phyloP scores from a whole-genome alignment of 441 rosid genomes.

The Populus hybrid region DNA sequence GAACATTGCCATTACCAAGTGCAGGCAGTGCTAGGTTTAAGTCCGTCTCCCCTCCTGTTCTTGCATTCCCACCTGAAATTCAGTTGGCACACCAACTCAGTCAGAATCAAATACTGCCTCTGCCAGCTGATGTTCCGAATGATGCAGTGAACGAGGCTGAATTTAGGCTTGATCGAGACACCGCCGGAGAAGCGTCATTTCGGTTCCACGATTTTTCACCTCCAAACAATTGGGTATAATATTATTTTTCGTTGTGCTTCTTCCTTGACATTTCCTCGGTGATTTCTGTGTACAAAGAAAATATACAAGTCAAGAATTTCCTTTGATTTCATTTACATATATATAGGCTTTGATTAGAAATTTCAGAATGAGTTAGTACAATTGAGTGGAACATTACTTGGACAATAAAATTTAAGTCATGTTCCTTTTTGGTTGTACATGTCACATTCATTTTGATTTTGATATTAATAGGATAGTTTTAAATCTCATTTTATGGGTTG shows the following conservation, averaged over 20 bases:
- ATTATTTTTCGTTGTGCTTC: neutral
- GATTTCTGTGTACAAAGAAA: conserved; percentile 8
- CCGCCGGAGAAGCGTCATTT: conserved; percentile 75
- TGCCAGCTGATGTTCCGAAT: conserved; percentile 29
- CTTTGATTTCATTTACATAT: neutral
- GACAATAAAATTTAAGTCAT: neutral
- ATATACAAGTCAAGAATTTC: neutral
- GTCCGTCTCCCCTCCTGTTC: conserved; percentile 31
- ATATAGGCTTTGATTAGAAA: neutral
- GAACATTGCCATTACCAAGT: conserved; percentile 27
- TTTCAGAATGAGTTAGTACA: neutral
- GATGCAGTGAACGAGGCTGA: conserved; percentile 26
- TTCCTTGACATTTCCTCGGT: neutral
- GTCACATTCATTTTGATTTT: neutral
- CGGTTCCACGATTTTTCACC: conserved; percentile 76
- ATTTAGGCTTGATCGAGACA: conserved; percentile 47
- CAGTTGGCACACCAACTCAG: conserved; percentile 39
- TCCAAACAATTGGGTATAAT: conserved; percentile 67
- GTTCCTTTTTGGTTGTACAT: neutral
- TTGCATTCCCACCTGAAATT: conserved; percentile 39
- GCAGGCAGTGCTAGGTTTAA: conserved; percentile 29
- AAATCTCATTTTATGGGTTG: neutral
- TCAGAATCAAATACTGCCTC: conserved; percentile 64
- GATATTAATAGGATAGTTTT: neutral
- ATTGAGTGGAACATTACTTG: neutral